phyloP scores from a whole-genome alignment of 2,329 filamentous ascomycete genomes.

The Microsporum ferrugineum region DNA sequence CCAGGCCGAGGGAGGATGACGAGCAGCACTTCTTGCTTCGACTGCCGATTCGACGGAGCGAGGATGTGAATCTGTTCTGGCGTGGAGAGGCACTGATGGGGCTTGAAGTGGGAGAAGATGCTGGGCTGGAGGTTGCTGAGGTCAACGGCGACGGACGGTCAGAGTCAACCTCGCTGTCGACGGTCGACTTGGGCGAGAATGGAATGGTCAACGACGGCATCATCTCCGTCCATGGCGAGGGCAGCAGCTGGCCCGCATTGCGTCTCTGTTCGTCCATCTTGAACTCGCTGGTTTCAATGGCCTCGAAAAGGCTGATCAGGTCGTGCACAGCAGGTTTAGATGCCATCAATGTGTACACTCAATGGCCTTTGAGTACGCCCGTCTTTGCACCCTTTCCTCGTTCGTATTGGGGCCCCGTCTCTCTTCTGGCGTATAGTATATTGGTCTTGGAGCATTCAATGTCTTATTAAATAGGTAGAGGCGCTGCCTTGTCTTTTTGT shows the following conservation, averaged over 20 bases:
- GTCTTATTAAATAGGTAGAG: neutral
- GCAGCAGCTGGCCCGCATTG: constrained; percentile 9
- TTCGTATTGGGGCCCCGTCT: neutral
- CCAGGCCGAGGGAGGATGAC: constrained; percentile 22
- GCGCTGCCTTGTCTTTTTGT: neutral
- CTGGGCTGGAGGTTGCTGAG: constrained; percentile 22
- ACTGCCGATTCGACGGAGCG: constrained; percentile 13
- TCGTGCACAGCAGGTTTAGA: constrained; percentile 15
- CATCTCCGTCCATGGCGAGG: constrained; percentile 22
- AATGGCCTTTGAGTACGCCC: neutral
- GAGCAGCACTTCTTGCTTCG: constrained; percentile 23
- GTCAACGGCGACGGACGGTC: constrained; percentile 20
- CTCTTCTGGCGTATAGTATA: neutral
- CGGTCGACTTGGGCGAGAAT: constrained; percentile 18
- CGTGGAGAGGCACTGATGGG: constrained; percentile 17
- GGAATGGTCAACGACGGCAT: constrained; percentile 23
- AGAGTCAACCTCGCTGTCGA: constrained; percentile 14
- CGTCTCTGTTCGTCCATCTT: constrained; percentile 10
- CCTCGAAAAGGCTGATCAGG: constrained; percentile 17
- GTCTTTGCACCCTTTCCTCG: neutral
- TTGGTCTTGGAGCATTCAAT: neutral
- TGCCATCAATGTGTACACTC: neutral
- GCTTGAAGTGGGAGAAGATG: constrained; percentile 23
- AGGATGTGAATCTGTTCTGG: constrained; percentile 18
- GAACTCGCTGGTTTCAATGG: constrained; percentile 9